These are phyloP conservation scores for Raphanus sativus DNA, from an alignment of 345 rosid genomes.

Conservation along the genomic window DNA sequence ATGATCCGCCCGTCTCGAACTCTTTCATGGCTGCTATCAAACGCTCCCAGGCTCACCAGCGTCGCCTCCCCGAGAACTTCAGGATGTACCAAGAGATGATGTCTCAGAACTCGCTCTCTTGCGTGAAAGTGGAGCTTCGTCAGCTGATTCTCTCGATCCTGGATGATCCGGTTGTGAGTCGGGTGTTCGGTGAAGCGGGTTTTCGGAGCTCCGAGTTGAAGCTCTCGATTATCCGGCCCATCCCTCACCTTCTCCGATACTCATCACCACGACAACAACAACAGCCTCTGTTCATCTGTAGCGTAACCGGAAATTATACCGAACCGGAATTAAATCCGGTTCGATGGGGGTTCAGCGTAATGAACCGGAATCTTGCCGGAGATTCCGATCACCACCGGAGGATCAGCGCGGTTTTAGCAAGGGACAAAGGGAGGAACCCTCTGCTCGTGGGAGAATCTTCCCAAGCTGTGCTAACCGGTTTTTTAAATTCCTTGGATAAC, in stretches of 20 bases:
- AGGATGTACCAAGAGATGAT: constrained; percentile 66
- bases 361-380: constrained; percentile 44
- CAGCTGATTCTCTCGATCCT: constrained; percentile 73
- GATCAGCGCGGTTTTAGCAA: constrained; percentile 55
- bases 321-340: constrained; percentile 32
- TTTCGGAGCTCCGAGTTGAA: constrained; percentile 86
- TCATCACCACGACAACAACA: constrained; percentile 39
- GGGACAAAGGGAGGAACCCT: constrained; percentile 62
- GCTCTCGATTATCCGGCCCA: constrained; percentile 75
- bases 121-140: constrained; percentile 81
- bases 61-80: constrained; percentile 79
- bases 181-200: constrained; percentile 89
- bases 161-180: constrained; percentile 90
- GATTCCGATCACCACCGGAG: constrained; percentile 54
- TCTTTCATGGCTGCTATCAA: constrained; percentile 97
- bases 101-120: constrained; percentile 42
- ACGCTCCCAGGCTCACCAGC: constrained; percentile 89
- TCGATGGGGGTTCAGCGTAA: constrained; percentile 43
- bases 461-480: constrained; percentile 49
- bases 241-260: constrained; percentile 59
- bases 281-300: constrained; percentile 61
- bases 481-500: constrained; percentile 42
- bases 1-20: constrained; percentile 74
- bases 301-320: constrained; percentile 39
- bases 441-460: constrained; percentile 72